A percentile compares a stretch with the other conserved stretches of the same genome.
These are phyloP conservation scores for Laetiporus sulphureus DNA, from an alignment of 1,284 basidiomycete species.

Conservation along the genomic window DNA sequence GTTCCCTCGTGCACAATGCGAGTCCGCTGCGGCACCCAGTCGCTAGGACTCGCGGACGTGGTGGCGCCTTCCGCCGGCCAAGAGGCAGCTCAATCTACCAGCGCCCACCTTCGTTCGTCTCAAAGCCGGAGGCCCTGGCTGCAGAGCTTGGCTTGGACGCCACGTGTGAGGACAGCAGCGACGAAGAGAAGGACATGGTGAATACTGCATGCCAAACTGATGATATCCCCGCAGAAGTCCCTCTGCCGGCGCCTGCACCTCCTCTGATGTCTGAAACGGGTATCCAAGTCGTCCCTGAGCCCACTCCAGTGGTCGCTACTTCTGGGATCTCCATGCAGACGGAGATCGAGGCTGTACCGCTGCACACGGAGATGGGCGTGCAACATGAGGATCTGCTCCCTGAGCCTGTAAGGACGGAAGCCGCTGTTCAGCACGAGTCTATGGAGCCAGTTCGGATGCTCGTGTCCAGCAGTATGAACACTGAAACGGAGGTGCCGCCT, in stretches of 20 bases:
- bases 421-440: conserved; percentile 35
- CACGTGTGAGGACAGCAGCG: conserved; percentile 30
- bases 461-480: conserved; percentile 28
- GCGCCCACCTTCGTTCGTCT: conserved; percentile 61
- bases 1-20: conserved; percentile 39
- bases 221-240: conserved; percentile 23
- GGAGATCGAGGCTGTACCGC: conserved; percentile 26
- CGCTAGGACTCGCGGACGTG: conserved; percentile 40
- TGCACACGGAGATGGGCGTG: conserved; percentile 30
- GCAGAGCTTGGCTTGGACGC: conserved; percentile 50
- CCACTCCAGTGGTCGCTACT: conserved; percentile 27
- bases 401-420: conserved; percentile 24
- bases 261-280: conserved; percentile 31
- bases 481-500: conserved; percentile 29
- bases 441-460: conserved; percentile 23
- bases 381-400: too few relatives aligned
- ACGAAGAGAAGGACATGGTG: conserved; percentile 37
- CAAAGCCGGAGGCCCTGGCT: conserved; percentile 61
- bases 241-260: conserved; percentile 18
- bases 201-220: conserved; percentile 64
- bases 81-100: conserved; percentile 61
- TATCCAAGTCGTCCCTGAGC: conserved; percentile 40
- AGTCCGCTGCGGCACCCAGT: conserved; percentile 54
- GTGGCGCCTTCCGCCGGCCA: conserved; percentile 42
- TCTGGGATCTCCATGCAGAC: conserved; percentile 48